A percentile compares a stretch with the other conserved stretches of the same genome.
Evolutionary conservation across 495 filamentous ascomycete species (phyloP).

Genomic region (Entonaema liquescens): DNA sequence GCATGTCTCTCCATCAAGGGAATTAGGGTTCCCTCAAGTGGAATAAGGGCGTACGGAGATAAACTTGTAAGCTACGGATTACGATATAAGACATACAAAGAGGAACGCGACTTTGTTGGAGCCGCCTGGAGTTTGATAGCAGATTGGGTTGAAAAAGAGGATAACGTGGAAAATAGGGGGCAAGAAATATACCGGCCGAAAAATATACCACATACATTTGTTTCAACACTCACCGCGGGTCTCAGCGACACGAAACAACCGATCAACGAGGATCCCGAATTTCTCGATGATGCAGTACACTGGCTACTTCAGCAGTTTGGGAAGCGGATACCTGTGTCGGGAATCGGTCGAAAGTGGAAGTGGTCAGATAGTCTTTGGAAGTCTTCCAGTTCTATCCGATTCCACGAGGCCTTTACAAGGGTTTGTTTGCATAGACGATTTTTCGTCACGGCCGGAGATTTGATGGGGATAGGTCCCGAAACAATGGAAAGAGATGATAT

Average conservation of each 20-base stretch:
- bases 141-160: background rate
- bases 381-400: constrained; percentile 20
- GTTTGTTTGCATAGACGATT: constrained; percentile 24
- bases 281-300: constrained; percentile 21
- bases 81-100: constrained; percentile 15
- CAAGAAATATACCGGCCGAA: constrained; percentile 5
- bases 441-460: constrained; percentile 18
- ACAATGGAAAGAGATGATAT: constrained; percentile 24
- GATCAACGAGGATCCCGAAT: constrained; percentile 13
- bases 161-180: background rate
- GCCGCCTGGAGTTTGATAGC: constrained; percentile 26
- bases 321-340: constrained; percentile 19
- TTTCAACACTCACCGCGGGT: constrained; percentile 24
- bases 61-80: constrained; percentile 30
- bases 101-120: constrained; percentile 23
- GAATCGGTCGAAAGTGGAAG: constrained; percentile 16
- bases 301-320: constrained; percentile 21
- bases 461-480: constrained; percentile 35
- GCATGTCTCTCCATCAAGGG: constrained; percentile 22
- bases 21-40: constrained; percentile 8
- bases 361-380: constrained; percentile 14
- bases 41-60: constrained; percentile 26
- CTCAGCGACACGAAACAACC: constrained; percentile 18
- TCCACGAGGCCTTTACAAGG: constrained; percentile 21
- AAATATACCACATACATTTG: constrained; percentile 22